Conservation (phyloP, 305 asterid species). For the Ilex paraguariensis region DNA sequence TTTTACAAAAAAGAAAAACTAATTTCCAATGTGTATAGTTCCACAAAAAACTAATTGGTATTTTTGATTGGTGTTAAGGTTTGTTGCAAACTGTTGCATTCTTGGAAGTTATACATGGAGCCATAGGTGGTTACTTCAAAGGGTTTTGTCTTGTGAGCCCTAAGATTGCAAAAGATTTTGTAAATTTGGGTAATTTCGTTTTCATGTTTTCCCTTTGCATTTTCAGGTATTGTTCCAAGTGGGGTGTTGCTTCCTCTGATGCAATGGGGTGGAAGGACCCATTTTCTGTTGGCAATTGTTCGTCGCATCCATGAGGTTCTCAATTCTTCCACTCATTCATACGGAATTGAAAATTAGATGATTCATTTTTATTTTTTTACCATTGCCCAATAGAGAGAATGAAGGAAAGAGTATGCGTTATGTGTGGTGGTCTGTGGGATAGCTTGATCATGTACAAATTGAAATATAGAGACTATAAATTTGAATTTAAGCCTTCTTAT, state of each 20-base stretch:
- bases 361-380: background rate
- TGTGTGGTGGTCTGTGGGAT: no score
- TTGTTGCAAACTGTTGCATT: slow-evolving; percentile 73
- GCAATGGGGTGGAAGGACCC: slow-evolving; percentile 98
- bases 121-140: slow-evolving; percentile 43
- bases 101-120: slow-evolving; percentile 94
- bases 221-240: slow-evolving; percentile 86
- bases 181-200: background rate
- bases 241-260: slow-evolving; percentile 74
- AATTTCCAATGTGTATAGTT: background rate
- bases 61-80: slow-evolving; percentile 36
- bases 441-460: slow-evolving; percentile 1
- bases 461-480: background rate
- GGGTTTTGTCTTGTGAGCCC: slow-evolving; percentile 2
- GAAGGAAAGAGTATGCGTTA: no score
- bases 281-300: slow-evolving; percentile 76
- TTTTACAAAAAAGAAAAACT: background rate
- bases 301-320: slow-evolving; percentile 54
- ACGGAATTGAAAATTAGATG: no score
- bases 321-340: no score
- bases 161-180: background rate
- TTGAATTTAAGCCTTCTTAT: no score
- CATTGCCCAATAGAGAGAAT: no score
- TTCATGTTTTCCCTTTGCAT: slow-evolving; percentile 1
- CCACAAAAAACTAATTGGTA: background rate